Percentiles rank a stretch among this genome's conserved stretches.
phyloP scores from a whole-genome alignment of 495 filamentous ascomycete genomes.

The Aspergillus kassunensis region DNA sequence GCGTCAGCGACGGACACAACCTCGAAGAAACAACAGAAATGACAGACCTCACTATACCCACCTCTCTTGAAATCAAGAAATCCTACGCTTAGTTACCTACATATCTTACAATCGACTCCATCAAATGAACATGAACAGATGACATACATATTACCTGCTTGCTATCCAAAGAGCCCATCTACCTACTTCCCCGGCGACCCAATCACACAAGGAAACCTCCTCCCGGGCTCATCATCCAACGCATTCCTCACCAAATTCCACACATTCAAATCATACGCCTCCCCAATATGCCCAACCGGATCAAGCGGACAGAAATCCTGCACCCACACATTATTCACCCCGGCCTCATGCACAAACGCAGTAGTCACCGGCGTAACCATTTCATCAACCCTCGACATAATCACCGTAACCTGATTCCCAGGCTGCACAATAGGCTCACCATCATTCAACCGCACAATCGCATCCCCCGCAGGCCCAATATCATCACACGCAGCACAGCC shows the following conservation, averaged over 20 bases:
- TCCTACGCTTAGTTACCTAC: not conserved
- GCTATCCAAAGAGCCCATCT: too few species aligned
- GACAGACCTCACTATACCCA: not conserved
- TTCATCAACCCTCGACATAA: conserved; percentile 45
- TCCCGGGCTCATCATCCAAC: conserved; percentile 34
- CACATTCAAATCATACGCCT: conserved; percentile 51
- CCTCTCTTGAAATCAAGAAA: not conserved
- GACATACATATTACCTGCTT: too few species aligned
- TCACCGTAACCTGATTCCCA: conserved; percentile 46
- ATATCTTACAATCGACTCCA: too few species aligned
- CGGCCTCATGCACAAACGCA: conserved; percentile 41
- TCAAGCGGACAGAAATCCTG: conserved; percentile 47
- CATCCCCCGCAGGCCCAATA: conserved; percentile 33
- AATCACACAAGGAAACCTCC: conserved; percentile 33
- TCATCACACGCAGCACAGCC: conserved; percentile 50
- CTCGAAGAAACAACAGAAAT: conserved; percentile 21
- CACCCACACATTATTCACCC: conserved; percentile 42
- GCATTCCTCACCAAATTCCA: conserved; percentile 53
- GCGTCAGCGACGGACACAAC: conserved; percentile 27
- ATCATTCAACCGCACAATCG: conserved; percentile 37
- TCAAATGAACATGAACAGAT: conserved; percentile 3
- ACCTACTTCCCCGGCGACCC: conserved; percentile 38
- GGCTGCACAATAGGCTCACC: conserved; percentile 43
- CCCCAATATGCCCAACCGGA: conserved; percentile 48
- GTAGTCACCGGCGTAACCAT: conserved; percentile 46